Evolutionary conservation across 148 eudicot species (phyloP), one percentile per base, ranked within the genome.

Genomic region (Drosera capensis): DNA sequence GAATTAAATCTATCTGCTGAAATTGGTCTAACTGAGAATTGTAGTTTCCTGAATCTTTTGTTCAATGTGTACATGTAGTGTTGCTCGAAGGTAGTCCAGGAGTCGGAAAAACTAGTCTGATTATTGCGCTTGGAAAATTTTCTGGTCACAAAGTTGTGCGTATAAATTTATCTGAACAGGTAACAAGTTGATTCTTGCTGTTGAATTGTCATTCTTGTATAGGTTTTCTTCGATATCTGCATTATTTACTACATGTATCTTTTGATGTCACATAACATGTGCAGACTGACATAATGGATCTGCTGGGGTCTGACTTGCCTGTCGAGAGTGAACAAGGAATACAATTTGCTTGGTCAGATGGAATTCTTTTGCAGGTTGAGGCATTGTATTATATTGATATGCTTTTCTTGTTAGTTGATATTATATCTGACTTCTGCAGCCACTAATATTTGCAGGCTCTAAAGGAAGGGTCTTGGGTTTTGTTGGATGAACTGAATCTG

Each of bases 291-390:
- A 78, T 90, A 19, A 90, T 90, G 99, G 99, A 90, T 58, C 74
- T 90, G 41, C 69, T 90, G 77, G 99, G 99, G 22, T 90, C 99
- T 11, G 99, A 90, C 69, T 73, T 90, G 59, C 99, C 99, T 21
- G 63, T 90, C 21, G 99, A 90, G 61, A 78, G 88, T 57, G 85
- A 85, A 46, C 85, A 73, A 50, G 93, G 93, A 26, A 55, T 90
- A 70, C 87, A 74, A 61, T 90, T 90, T 78, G 92, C 95, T 35
- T 90, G 99, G 99, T 81, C 79, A 51, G 99, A 90, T 76, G 99
- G 99, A 20, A 90, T 90, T 56, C 70, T 90, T 25, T 66, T 90
- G 53, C 95, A 88, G 94, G 96, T 87, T 54, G 40, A 23, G 40
- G 15, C 49, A 52, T 5, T 43, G 23, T n/a, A 14, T 47, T 23